Percentiles rank a stretch among this genome's conserved stretches.
Conservation (phyloP, 495 filamentous ascomycete species). For the Articulospora tetracladia region DNA sequence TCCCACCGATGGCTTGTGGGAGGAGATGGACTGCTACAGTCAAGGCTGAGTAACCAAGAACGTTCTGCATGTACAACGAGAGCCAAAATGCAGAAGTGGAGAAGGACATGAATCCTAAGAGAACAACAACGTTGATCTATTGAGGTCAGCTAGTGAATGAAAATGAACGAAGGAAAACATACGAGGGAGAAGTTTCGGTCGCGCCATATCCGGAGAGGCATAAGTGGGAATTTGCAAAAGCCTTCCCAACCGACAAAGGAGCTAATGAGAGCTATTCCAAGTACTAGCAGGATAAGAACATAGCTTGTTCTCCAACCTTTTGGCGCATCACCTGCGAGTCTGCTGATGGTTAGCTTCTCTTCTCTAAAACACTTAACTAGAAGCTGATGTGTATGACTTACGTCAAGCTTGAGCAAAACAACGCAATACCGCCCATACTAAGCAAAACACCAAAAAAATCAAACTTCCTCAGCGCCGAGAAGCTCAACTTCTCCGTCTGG, state of each 20-base stretch:
- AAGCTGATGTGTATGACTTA: slow-evolving; percentile 34
- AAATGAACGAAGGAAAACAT: slow-evolving; percentile 17
- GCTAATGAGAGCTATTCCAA: slow-evolving; percentile 52
- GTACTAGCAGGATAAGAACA: slow-evolving; percentile 56
- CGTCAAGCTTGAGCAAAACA: slow-evolving; percentile 62
- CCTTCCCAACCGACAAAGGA: slow-evolving; percentile 61
- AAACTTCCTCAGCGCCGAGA: slow-evolving; percentile 49
- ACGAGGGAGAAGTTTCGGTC: slow-evolving; percentile 49
- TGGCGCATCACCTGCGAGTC: slow-evolving; percentile 34
- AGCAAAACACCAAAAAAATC: slow-evolving; percentile 59
- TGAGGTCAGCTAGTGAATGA: not conserved
- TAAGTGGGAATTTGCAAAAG: slow-evolving; percentile 41
- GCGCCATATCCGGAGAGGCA: slow-evolving; percentile 53
- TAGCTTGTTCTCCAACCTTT: slow-evolving; percentile 60
- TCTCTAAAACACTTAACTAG: too few relatives aligned
- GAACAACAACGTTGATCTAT: slow-evolving; percentile 46
- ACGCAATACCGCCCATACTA: slow-evolving; percentile 59
- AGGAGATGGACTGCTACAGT: slow-evolving; percentile 52
- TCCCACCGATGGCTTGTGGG: slow-evolving; percentile 49
- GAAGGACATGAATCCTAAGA: slow-evolving; percentile 51
- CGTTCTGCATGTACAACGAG: slow-evolving; percentile 52
- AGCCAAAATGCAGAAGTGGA: slow-evolving; percentile 48
- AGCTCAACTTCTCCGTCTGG: slow-evolving; percentile 39
- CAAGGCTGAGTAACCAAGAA: slow-evolving; percentile 42
- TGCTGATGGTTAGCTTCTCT: slow-evolving; percentile 11